Base-by-base conservation (phyloP, 2,329 filamentous ascomycete genomes). In the Colletotrichum chrysophilum region DNA sequence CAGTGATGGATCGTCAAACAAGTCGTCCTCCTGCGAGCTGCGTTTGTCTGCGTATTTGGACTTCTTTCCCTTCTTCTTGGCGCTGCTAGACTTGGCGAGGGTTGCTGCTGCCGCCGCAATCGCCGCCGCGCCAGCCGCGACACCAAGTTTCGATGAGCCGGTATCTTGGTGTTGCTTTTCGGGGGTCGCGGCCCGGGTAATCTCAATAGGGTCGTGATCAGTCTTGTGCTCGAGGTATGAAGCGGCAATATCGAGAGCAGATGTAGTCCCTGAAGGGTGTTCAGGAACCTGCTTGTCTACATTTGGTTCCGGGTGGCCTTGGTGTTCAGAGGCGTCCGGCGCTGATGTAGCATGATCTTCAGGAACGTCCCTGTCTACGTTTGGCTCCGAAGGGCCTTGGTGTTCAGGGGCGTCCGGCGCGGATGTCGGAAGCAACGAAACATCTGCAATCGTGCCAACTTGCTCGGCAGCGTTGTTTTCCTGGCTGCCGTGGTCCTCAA, bases 1-100 rank as follows among this genome's bases (percentile, higher is more conserved):
- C 30, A 88, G 79, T 18, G 83, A 81, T 66, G 85, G 81, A 77
- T 88, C 85, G 76, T 89, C 85, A 79, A 88, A 87, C 34, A 87
- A 79, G 77, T 88, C 86, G 60, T 88, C 86, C 16, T 85, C 84
- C 65, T 80, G 80, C 14, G 82, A 72, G 43, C 82, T 79, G 76
- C 84, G 82, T 76, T 85, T 85, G 77, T 88, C 87, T 75, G 60
- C 83, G 80, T 74, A 67, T 65, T 81, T 82, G 66, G 85, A 83
- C 70, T 85, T 84, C 75, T 83, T 84, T 55, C 79, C 82, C 74
- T 83, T 83, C 73, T 83, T 86, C 76, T 82, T 83, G 43, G 77
- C 77, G 13, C 28, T 80, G 21, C 78, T 79, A 64, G 80, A 80
- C 70, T 80, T 83, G 70, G 80, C 80, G 62, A 84, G 77, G 61